Conservation (phyloP, 2,329 filamentous ascomycete genomes). For the Aspergillus aculeatinus region DNA sequence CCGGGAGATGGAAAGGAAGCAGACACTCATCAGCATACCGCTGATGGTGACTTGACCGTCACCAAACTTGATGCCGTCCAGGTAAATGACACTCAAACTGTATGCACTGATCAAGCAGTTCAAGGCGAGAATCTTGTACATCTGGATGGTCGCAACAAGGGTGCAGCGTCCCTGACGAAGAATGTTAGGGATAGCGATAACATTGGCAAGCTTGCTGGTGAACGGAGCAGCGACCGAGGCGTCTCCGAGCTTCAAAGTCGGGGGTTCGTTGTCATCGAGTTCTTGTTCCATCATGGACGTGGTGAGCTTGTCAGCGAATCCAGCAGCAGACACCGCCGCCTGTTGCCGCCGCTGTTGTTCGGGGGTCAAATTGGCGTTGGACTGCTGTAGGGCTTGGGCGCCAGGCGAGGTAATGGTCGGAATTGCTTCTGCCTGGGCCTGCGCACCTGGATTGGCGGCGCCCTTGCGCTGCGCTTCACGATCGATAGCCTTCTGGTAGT, state of each 20-base stretch:
- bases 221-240: slow-evolving; percentile 96
- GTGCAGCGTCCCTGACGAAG: slow-evolving; percentile 97
- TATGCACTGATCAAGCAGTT: slow-evolving; percentile 98
- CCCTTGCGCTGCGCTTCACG: slow-evolving; percentile 80
- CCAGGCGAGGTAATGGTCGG: slow-evolving; percentile 67
- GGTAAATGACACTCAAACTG: slow-evolving; percentile 90
- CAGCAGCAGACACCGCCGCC: slow-evolving; percentile 68
- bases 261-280: slow-evolving; percentile 83
- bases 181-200: slow-evolving; percentile 96
- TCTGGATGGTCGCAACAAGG: slow-evolving; percentile 96
- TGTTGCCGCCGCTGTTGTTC: slow-evolving; percentile 55
- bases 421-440: slow-evolving; percentile 56
- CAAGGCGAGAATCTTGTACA: slow-evolving; percentile 98
- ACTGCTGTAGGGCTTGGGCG: slow-evolving; percentile 59
- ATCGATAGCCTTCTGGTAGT: slow-evolving; percentile 88
- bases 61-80: slow-evolving; percentile 98
- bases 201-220: slow-evolving; percentile 95
- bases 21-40: slow-evolving; percentile 99
- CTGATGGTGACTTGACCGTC: slow-evolving; percentile 98
- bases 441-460: slow-evolving; percentile 52
- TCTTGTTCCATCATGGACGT: slow-evolving; percentile 86
- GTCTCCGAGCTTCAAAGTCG: slow-evolving; percentile 94
- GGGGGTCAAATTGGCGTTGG: slow-evolving; percentile 49
- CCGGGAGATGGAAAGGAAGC: slow-evolving; percentile 97
- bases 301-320: slow-evolving; percentile 82